Conservation (phyloP, 495 filamentous ascomycete species). For the Hypoxylon fuscum region DNA sequence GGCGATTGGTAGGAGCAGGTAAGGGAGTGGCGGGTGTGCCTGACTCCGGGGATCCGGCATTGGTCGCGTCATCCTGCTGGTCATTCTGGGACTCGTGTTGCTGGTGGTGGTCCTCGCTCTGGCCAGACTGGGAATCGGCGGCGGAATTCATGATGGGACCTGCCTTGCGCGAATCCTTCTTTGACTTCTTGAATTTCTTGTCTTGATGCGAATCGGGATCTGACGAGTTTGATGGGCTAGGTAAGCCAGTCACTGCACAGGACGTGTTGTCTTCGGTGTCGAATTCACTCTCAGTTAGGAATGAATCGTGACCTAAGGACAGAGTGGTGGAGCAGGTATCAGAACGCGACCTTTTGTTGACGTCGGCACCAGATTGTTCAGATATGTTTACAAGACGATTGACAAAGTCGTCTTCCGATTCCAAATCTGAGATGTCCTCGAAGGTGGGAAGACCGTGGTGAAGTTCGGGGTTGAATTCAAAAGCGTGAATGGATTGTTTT, state of each 20-base stretch:
- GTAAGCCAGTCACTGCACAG: constrained; percentile 61
- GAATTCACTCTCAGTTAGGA: constrained; percentile 77
- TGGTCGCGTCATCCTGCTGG: constrained; percentile 31
- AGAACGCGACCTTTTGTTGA: constrained; percentile 81
- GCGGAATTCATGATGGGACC: constrained; percentile 56
- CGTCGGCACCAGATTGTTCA: constrained; percentile 63
- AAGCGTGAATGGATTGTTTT: constrained; percentile 59
- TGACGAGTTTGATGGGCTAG: constrained; percentile 57
- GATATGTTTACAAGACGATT: constrained; percentile 76
- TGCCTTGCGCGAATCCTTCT: constrained; percentile 52
- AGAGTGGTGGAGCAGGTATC: constrained; percentile 70
- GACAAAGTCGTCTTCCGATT: constrained; percentile 90
- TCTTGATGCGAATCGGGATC: constrained; percentile 59
- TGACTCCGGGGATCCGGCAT: constrained; percentile 40
- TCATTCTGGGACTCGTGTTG: constrained; percentile 41
- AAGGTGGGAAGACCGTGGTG: constrained; percentile 76
- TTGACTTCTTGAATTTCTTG: constrained; percentile 74
- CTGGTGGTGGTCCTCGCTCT: constrained; percentile 53
- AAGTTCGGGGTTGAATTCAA: constrained; percentile 63
- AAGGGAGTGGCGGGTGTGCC: constrained; percentile 50
- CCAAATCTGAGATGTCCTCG: constrained; percentile 88
- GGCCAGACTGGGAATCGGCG: constrained; percentile 51
- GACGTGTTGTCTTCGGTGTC: constrained; percentile 75
- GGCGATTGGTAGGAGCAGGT: constrained; percentile 80
- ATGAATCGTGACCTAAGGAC: constrained; percentile 75